Evolutionary conservation across 2,329 filamentous ascomycete genomes (phyloP).

Genomic region (Fulvia fulva): DNA sequence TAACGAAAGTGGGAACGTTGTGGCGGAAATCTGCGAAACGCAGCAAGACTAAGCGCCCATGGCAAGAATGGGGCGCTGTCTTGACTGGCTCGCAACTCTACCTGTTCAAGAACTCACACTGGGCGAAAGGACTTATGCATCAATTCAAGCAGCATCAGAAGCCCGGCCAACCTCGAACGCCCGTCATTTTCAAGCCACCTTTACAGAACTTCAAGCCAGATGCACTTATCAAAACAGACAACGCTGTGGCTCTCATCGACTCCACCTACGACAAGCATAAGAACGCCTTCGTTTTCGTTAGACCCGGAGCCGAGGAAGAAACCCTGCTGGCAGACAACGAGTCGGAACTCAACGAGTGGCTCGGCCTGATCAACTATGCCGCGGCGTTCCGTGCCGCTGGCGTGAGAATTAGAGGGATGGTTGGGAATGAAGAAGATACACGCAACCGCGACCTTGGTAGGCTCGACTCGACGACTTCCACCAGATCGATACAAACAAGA

Average conservation of each 20-base stretch:
- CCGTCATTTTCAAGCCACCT: slow-evolving; percentile 86
- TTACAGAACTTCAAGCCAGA: slow-evolving; percentile 91
- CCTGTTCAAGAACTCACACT: slow-evolving; percentile 88
- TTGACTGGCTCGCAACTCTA: slow-evolving; percentile 96
- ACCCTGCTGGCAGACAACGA: slow-evolving; percentile 88
- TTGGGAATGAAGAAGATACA: slow-evolving; percentile 70
- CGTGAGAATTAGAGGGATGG: slow-evolving; percentile 81
- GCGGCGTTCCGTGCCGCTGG: slow-evolving; percentile 90
- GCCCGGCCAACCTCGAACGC: slow-evolving; percentile 67
- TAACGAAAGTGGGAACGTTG: slow-evolving; percentile 89
- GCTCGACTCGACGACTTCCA: slow-evolving; percentile 54
- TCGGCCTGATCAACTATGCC: slow-evolving; percentile 92
- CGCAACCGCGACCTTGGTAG: slow-evolving; percentile 67
- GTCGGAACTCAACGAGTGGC: slow-evolving; percentile 91
- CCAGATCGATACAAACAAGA: slow-evolving; percentile 61
- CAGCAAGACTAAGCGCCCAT: slow-evolving; percentile 89
- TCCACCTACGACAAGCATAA: slow-evolving; percentile 91
- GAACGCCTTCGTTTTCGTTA: slow-evolving; percentile 86
- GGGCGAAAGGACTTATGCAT: slow-evolving; percentile 86
- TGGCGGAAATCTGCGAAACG: slow-evolving; percentile 96
- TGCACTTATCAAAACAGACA: slow-evolving; percentile 85
- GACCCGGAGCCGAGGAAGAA: slow-evolving; percentile 82
- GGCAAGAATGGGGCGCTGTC: slow-evolving; percentile 98
- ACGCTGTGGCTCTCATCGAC: slow-evolving; percentile 84
- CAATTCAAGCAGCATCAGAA: slow-evolving; percentile 82